Conservation (phyloP, 2,329 filamentous ascomycete genomes). For the Magnaporthales sp. region DNA sequence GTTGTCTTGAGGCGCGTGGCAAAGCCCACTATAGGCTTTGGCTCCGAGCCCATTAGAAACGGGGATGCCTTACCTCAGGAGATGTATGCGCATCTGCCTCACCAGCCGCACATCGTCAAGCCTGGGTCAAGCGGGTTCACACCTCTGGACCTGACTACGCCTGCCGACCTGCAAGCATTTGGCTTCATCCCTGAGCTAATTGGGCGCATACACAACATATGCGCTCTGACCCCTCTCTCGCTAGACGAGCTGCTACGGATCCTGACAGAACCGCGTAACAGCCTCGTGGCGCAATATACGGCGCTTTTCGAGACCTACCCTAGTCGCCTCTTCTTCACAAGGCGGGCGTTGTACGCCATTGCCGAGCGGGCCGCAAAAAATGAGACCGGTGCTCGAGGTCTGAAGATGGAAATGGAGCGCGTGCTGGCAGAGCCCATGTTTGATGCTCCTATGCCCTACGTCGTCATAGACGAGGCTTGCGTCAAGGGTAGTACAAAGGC, state of each 20-base stretch:
- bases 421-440: slow-evolving; percentile 76
- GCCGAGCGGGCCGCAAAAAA: slow-evolving; percentile 55
- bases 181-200: slow-evolving; percentile 94
- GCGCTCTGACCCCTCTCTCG: slow-evolving; percentile 70
- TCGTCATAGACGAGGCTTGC: slow-evolving; percentile 63
- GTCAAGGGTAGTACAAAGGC: slow-evolving; percentile 53
- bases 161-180: slow-evolving; percentile 70
- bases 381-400: slow-evolving; percentile 67
- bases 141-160: slow-evolving; percentile 63
- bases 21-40: slow-evolving; percentile 81
- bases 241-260: slow-evolving; percentile 68
- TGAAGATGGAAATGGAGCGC: slow-evolving; percentile 75
- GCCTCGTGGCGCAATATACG: slow-evolving; percentile 78
- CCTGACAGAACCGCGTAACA: slow-evolving; percentile 85
- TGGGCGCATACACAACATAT: slow-evolving; percentile 86
- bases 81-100: slow-evolving; percentile 45
- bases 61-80: slow-evolving; percentile 54
- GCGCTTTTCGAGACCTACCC: slow-evolving; percentile 76
- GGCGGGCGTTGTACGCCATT: slow-evolving; percentile 69
- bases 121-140: slow-evolving; percentile 32
- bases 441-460: slow-evolving; percentile 67
- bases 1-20: slow-evolving; percentile 79
- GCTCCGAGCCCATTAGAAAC: slow-evolving; percentile 61
- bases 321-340: slow-evolving; percentile 76
- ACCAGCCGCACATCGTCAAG: slow-evolving; percentile 32